These are phyloP conservation scores for Trifolium subterraneum DNA, from an alignment of 306 rosid species.

Conservation along the genomic window DNA sequence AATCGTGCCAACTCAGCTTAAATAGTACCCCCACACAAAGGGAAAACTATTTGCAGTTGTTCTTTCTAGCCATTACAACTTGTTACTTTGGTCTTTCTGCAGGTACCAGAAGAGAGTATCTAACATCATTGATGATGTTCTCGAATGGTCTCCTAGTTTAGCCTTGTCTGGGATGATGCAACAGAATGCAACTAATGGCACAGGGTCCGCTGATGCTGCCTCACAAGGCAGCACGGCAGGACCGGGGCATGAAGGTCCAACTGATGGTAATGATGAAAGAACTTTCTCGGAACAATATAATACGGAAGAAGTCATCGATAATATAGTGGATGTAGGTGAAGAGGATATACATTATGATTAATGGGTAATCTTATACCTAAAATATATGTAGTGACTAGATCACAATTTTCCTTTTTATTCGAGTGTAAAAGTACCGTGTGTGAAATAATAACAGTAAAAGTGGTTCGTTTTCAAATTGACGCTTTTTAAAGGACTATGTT, in stretches of 20 bases:
- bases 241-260: constrained; percentile 49
- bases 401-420: constrained; percentile 48
- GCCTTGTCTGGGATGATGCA: constrained; percentile 98
- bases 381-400: constrained; percentile 53
- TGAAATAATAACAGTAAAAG: constrained; percentile 54
- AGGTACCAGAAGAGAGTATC: constrained; percentile 93
- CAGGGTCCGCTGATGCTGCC: constrained; percentile 52
- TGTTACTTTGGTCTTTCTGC: constrained; percentile 45
- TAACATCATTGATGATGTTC: constrained; percentile 94
- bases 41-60: constrained; percentile 8
- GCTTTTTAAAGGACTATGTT: constrained; percentile 23
- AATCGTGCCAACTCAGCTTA: constrained; percentile 6
- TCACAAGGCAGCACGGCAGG: constrained; percentile 49
- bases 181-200: constrained; percentile 63
- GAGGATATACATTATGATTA: constrained; percentile 60
- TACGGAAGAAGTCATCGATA: constrained; percentile 55
- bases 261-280: constrained; percentile 48
- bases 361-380: constrained; percentile 42
- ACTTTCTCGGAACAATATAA: constrained; percentile 48
- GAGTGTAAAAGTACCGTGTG: constrained; percentile 71
- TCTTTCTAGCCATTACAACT: constrained; percentile 1
- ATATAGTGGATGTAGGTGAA: constrained; percentile 54
- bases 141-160: constrained; percentile 94
- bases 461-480: constrained; percentile 37
- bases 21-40: not conserved